Base-by-base conservation (phyloP, 2,329 filamentous ascomycete species). In the Chalaropsis thielavioides region DNA sequence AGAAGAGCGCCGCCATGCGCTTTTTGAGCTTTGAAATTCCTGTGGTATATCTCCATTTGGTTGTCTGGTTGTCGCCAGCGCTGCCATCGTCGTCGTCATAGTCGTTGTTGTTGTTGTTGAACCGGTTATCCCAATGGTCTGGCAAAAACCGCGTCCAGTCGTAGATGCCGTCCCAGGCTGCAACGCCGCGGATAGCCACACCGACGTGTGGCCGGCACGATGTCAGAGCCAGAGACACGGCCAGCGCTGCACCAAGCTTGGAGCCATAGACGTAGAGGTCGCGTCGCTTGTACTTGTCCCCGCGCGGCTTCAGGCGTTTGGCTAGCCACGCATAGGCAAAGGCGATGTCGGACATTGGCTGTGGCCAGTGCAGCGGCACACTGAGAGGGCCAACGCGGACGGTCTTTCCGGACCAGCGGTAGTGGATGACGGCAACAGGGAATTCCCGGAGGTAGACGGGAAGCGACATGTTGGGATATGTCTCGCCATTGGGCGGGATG, bases 101-200 rank as follows among this genome's bases (percentile, higher is more conserved):
- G 8, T 46, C 31, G 6, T 15, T 19, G 17, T 62, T 11, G 8
- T 35, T 13, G 10, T 58, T 31, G 51, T 24, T 56, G 22, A 51
- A 27, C 44, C 19, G 66, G 69, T 82, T 78, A 67, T 78, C 72
- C 6, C 75, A 76, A 66, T 84, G 80, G 68, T 80, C 77, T 0
- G 80, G 80, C 11, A 83, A 75, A 66, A 85, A 82, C 71, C 76
- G 80, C 65, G 82, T 83, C 84, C 83, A 86, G 73, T 86, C 80
- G 73, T 83, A 86, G 66, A 86, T 77, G 51, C 82, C 83, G 68
- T 86, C 83, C 72, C 80, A 80, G 7, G 79, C 77, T 17, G 83
- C 73, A 40, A 84, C 72, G 7, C 83, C 83, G 10, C 80, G 76
- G 54, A 86, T 75, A 46, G 75, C 76, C 70, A 81, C 76, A 40